Base-by-base conservation (phyloP, 2,329 filamentous ascomycete genomes). In the Plectosphaerella plurivora region DNA sequence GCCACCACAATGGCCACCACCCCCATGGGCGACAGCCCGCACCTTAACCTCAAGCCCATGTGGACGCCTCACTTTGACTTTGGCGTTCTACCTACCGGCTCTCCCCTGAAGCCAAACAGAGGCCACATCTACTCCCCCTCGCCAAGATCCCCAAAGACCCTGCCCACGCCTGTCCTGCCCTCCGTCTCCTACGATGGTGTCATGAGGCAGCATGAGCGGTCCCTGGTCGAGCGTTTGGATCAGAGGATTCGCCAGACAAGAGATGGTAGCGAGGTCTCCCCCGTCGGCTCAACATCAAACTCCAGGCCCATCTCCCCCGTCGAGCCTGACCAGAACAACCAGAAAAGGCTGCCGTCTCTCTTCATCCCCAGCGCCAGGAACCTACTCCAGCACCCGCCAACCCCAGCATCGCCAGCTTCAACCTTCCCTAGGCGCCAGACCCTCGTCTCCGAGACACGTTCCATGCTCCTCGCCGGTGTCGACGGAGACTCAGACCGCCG, bases 131-230 rank as follows among this genome's bases (percentile, higher is more conserved):
- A 58, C 63, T 28, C 65, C 65, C 41, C 54, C 24, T 56, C 56
- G 16, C 50, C 53, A 14, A 48, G 50, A 41, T 67, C 68, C 18
- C 63, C 68, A 18, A 65, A 57, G 47, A 56, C 52, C 16, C 54
- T 70, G 18, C 69, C 69, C 10, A 68, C 65, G 39, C 67, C 69
- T 4, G 57, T 72, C 15, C 63, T 71, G 42, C 60, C 63, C 10
- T 60, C 62, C 8, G 37, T 18, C 18, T 50, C 48, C 20, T 64
- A 67, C 46, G 69, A 72, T 56, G 59, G 58, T 2, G 54, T 59
- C 8, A 68, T 71, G 64, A 65, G 66, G 46, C 63, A 62, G 47
- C 69, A 71, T 47, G 68, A 72, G 51, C 63, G 64, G 41, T 63
- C 65, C 6, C 57, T 72, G 53, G 58, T 70, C 11, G 65, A 68